Conservation (phyloP, 108 stramenopile species). For the Bacterosira constricta region DNA sequence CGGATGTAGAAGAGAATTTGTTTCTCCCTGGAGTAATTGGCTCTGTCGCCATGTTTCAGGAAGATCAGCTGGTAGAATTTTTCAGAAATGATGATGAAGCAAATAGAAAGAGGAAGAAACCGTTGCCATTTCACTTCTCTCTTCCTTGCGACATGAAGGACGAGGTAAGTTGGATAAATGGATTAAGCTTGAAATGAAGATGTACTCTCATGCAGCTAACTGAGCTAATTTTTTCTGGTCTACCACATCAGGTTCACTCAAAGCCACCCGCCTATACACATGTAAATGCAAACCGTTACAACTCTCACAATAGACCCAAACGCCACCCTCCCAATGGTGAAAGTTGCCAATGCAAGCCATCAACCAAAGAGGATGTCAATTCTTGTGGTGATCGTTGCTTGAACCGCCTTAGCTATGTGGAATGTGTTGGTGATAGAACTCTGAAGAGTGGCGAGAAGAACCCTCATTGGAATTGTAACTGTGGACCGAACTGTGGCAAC, state of each 20-base stretch:
- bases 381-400: slow-evolving; percentile 83
- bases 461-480: slow-evolving; percentile 74
- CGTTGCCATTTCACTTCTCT: slow-evolving; percentile 47
- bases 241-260: slow-evolving; percentile 50
- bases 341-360: slow-evolving; percentile 60
- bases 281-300: slow-evolving; percentile 57
- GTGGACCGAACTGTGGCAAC: slow-evolving; percentile 86
- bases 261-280: slow-evolving; percentile 73
- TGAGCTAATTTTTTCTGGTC: not conserved
- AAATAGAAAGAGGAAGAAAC: slow-evolving; percentile 14
- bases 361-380: slow-evolving; percentile 4
- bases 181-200: too few species aligned
- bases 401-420: slow-evolving; percentile 72
- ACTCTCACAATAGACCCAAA: slow-evolving; percentile 61
- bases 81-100: slow-evolving; percentile 1
- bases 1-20: slow-evolving; percentile 7
- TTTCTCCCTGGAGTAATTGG: slow-evolving; percentile 35
- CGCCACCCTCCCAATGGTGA: slow-evolving; percentile 60
- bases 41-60: slow-evolving; percentile 3
- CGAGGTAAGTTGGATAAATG: slow-evolving; percentile 45
- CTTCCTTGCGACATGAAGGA: slow-evolving; percentile 69
- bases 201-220: too few species aligned
- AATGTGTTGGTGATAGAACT: slow-evolving; percentile 75
- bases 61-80: slow-evolving; percentile 22
- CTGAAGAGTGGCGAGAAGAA: slow-evolving; percentile 47